Conservation (phyloP, 345 rosid genomes). For the Aquilaria yunnanensis region DNA sequence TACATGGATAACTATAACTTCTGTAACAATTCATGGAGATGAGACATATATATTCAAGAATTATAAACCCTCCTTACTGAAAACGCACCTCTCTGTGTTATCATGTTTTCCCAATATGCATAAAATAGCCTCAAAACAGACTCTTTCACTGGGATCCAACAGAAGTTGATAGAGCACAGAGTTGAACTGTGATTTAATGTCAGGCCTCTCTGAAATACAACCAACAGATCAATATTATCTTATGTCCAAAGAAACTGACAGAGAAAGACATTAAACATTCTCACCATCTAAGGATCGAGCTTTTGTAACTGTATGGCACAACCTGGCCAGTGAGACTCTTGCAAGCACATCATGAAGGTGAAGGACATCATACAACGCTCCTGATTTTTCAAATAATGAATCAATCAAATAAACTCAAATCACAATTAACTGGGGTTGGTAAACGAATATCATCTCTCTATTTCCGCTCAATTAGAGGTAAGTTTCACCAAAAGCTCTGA, state of each 20-base stretch:
- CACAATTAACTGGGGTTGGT: too few species aligned
- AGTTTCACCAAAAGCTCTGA: too few species aligned
- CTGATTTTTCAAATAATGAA: constrained; percentile 38
- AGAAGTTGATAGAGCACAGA: constrained; percentile 92
- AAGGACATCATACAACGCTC: constrained; percentile 97
- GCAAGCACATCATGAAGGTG: constrained; percentile 99
- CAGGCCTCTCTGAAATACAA: constrained; percentile 74
- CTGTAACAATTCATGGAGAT: too few species aligned
- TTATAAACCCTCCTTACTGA: constrained; percentile 5
- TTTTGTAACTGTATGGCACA: constrained; percentile 83
- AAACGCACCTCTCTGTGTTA: constrained; percentile 61
- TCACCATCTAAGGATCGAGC: constrained; percentile 97
- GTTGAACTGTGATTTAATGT: constrained; percentile 88
- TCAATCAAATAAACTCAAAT: too few species aligned
- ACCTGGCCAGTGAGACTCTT: constrained; percentile 88
- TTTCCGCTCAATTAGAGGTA: too few species aligned
- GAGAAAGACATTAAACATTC: constrained; percentile 15
- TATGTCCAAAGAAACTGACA: constrained; percentile 12
- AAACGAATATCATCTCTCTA: too few species aligned
- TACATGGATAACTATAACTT: too few species aligned
- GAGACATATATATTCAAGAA: too few species aligned
- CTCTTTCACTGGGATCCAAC: constrained; percentile 98
- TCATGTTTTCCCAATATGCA: constrained; percentile 88
- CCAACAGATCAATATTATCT: constrained; percentile 18
- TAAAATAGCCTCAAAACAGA: constrained; percentile 94